These are phyloP conservation scores for Pyricularia sp. DNA, from an alignment of 2,329 filamentous ascomycete species.

Conservation along the genomic window DNA sequence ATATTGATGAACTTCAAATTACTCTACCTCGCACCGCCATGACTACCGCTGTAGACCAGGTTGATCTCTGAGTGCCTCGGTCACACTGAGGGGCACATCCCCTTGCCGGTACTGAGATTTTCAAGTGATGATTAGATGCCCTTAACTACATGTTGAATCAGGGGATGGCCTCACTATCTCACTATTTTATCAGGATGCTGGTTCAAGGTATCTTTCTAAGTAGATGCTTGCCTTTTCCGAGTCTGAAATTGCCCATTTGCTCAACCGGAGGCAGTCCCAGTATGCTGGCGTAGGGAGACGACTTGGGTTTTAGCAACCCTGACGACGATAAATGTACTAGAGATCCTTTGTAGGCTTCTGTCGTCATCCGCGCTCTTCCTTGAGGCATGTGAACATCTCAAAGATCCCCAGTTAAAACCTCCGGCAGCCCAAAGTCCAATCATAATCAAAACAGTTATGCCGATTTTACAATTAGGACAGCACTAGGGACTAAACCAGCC, in stretches of 20 bases:
- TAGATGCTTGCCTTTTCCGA: background rate
- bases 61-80: background rate
- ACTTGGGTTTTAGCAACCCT: background rate
- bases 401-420: background rate
- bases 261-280: background rate
- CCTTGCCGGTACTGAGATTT: background rate
- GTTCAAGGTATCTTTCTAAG: background rate
- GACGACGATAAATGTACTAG: background rate
- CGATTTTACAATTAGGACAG: constrained; percentile 44
- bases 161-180: background rate
- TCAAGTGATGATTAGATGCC: background rate
- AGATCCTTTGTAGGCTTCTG: background rate
- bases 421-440: background rate
- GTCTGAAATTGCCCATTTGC: background rate
- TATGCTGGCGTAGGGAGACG: background rate
- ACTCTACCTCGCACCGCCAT: background rate
- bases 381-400: background rate
- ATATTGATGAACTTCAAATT: background rate
- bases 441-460: background rate
- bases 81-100: background rate
- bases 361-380: background rate
- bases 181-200: background rate
- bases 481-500: constrained; percentile 77
- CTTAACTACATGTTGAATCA: background rate
- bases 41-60: background rate